Evolutionary conservation across 768 basidiomycete species (phyloP).

Genomic region (Austroboletus festivus): DNA sequence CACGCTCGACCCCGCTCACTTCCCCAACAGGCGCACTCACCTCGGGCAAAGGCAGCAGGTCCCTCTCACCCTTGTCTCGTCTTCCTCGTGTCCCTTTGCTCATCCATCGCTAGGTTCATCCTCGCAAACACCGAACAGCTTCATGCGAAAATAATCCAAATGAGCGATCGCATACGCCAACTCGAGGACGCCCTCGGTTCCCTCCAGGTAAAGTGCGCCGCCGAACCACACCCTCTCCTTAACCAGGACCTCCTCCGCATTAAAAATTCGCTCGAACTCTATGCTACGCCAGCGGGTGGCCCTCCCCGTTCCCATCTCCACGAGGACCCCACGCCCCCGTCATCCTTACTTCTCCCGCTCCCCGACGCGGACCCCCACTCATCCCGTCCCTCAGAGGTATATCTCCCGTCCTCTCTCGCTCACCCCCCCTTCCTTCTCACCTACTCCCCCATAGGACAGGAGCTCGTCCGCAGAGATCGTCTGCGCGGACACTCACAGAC

Average conservation of each 20-base stretch:
- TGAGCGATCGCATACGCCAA: slow-evolving; percentile 61
- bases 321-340: slow-evolving; percentile 13
- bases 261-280: slow-evolving; percentile 67
- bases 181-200: slow-evolving; percentile 57
- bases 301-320: neutral
- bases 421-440: neutral
- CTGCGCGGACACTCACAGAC: slow-evolving; percentile 13
- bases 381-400: slow-evolving; percentile 27
- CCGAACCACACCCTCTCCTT: slow-evolving; percentile 53
- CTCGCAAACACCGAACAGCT: slow-evolving; percentile 66
- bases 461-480: slow-evolving; percentile 24
- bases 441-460: slow-evolving; percentile 20
- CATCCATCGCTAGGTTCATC: slow-evolving; percentile 47
- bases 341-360: slow-evolving; percentile 13
- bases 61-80: slow-evolving; percentile 15
- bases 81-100: slow-evolving; percentile 1
- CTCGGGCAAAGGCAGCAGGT: slow-evolving; percentile 64
- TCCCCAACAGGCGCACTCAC: slow-evolving; percentile 49
- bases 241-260: slow-evolving; percentile 56
- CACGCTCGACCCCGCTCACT: neutral
- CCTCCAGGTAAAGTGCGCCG: slow-evolving; percentile 39
- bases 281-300: slow-evolving; percentile 34
- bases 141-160: slow-evolving; percentile 58
- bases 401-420: neutral
- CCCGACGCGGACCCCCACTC: slow-evolving; percentile 8